These are phyloP conservation scores for Globisporangium nodosum DNA, from an alignment of 352 stramenopile genomes.

Conservation along the genomic window DNA sequence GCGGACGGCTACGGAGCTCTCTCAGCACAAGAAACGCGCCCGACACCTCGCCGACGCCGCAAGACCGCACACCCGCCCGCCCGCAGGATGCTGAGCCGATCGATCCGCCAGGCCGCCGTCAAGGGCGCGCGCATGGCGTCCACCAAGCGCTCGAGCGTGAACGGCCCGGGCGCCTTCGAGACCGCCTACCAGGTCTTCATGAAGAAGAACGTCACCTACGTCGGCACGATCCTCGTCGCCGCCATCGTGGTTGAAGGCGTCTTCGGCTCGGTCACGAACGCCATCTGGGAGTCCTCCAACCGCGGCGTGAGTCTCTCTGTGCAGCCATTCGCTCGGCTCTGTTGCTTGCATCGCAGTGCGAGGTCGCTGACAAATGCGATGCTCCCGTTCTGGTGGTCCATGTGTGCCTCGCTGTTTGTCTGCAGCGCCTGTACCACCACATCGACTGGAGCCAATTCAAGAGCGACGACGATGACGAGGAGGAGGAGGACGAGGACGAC, in stretches of 20 bases:
- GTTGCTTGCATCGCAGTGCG: neutral
- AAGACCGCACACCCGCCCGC: neutral
- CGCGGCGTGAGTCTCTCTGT: slow-evolving; percentile 47
- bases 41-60: neutral
- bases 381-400: slow-evolving; percentile 32
- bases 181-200: slow-evolving; percentile 71
- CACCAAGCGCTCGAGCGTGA: slow-evolving; percentile 74
- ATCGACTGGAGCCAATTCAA: slow-evolving; percentile 87
- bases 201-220: slow-evolving; percentile 79
- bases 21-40: slow-evolving; percentile 4
- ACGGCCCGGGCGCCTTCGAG: slow-evolving; percentile 65
- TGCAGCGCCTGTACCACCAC: slow-evolving; percentile 82
- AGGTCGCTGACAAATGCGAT: slow-evolving; percentile 3
- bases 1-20: neutral
- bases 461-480: slow-evolving; percentile 70
- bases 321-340: neutral
- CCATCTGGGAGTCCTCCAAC: slow-evolving; percentile 81
- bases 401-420: slow-evolving; percentile 2
- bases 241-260: slow-evolving; percentile 63
- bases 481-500: slow-evolving; percentile 58
- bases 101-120: slow-evolving; percentile 36
- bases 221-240: slow-evolving; percentile 69
- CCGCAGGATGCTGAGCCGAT: slow-evolving; percentile 46
- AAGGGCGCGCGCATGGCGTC: slow-evolving; percentile 41
- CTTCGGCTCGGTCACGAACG: slow-evolving; percentile 66